Percentiles rank a stretch among this genome's conserved stretches.
Conservation (phyloP, 768 basidiomycete species). For the Lactarius tabidus region DNA sequence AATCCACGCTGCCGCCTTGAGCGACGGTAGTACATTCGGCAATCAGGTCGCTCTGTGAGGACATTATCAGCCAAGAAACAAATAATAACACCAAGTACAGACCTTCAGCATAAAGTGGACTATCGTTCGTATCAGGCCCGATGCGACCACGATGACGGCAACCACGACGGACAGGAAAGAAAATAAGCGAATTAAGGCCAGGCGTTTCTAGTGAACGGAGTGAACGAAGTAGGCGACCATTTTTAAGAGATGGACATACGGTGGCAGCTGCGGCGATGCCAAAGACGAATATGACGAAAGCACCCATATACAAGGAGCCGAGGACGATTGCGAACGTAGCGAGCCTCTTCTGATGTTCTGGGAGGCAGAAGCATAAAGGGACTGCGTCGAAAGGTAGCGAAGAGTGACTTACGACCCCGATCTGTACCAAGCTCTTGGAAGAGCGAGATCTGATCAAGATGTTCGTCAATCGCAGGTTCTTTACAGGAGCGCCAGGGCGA, state of each 20-base stretch:
- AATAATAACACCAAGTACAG: constrained; percentile 13
- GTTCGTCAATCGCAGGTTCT: not conserved
- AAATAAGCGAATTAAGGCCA: constrained; percentile 50
- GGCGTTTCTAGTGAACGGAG: constrained; percentile 45
- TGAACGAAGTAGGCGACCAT: not conserved
- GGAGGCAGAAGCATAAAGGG: constrained; percentile 24
- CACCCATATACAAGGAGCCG: constrained; percentile 52
- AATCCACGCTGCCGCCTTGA: constrained; percentile 32
- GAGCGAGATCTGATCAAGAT: constrained; percentile 48
- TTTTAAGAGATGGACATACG: constrained; percentile 38
- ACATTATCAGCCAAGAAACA: constrained; percentile 1
- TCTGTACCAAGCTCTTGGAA: constrained; percentile 53
- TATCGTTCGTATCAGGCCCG: constrained; percentile 52
- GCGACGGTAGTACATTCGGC: constrained; percentile 46
- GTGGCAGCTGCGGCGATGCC: constrained; percentile 48
- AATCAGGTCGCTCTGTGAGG: constrained; percentile 52
- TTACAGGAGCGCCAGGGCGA: not conserved
- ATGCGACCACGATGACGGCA: constrained; percentile 46
- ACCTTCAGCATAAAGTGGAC: constrained; percentile 71
- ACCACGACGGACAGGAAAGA: constrained; percentile 47
- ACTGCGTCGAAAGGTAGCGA: not conserved
- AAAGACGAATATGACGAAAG: constrained; percentile 50
- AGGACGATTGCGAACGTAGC: constrained; percentile 55
- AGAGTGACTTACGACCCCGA: constrained; percentile 41
- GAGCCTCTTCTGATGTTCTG: constrained; percentile 42